Evolutionary conservation across 2,329 filamentous ascomycete species (phyloP), one percentile per base, ranked within the genome.

Genomic region (Xylaria sp.): DNA sequence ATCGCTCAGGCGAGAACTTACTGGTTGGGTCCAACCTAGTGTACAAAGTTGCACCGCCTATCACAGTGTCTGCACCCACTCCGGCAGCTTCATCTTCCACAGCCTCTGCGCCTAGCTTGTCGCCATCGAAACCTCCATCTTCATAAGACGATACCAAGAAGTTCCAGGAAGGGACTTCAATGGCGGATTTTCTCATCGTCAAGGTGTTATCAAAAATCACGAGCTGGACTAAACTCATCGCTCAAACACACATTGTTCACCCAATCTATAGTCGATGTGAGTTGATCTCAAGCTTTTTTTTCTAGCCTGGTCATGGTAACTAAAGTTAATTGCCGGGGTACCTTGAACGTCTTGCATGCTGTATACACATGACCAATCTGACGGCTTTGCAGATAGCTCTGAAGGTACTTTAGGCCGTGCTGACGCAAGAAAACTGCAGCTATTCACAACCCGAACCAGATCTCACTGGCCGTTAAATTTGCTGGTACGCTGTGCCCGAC

Each of bases 401-500:
- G 20, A 36, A 58, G 32, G 45, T 34, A 34, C 23, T 28, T 12
- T 23, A 30, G 13, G 3, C 3, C 6, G 32, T 48, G 30, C 9
- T 30, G 10, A 13, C 52, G 1, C 30, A 41, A 13, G 12, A 23
- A 32, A 53, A 6, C 36, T 18, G 30, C 13, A 34, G n/a, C 12
- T 5, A 15, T 20, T 32, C 66, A 69, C 55, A 79, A 52, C 18
- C 76, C 78, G 58, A 80, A 79, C 75, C 76, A 79, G 36, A 67
- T 62, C 68, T 79, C 77, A 48, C 76, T 78, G 5, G 76, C 77
- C 2, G 76, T 75, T 64, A 76, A 69, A 59, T 78, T 77, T 1
- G 74, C 67, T 18, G 78, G 77, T 9, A 79, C 76, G 59, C 73
- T 78, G 23, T 80, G 78, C 0, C 76, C 76, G 4, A 79, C 75